phyloP scores from a whole-genome alignment of 345 rosid species.

The Schrenkiella parvula region DNA sequence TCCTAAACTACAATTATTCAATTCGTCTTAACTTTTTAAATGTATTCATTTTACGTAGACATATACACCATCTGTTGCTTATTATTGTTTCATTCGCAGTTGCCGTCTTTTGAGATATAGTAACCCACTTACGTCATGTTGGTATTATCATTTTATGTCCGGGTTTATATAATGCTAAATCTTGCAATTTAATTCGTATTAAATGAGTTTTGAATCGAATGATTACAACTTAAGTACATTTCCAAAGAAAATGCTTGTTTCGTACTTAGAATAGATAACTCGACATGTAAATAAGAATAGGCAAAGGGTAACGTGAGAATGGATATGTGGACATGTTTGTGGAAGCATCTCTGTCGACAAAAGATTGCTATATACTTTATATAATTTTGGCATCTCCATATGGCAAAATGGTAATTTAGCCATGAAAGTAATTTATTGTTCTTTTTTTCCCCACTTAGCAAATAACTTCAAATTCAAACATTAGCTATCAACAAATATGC shows the following conservation, averaged over 20 bases:
- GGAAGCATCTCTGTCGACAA: not conserved
- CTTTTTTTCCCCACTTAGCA: not conserved
- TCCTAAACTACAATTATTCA: not conserved
- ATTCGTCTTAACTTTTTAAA: not conserved
- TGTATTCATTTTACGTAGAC: not conserved
- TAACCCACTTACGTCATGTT: not conserved
- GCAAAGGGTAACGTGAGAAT: not conserved
- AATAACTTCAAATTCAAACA: slow-evolving; percentile 11
- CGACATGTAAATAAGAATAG: not conserved
- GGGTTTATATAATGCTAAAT: not conserved
- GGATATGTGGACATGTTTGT: not conserved
- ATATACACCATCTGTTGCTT: not conserved
- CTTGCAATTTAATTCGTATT: not conserved
- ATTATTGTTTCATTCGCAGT: not conserved
- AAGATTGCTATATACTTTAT: not conserved
- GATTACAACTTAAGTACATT: not conserved
- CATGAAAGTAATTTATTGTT: not conserved
- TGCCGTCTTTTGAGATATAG: not conserved
- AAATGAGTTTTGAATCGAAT: not conserved
- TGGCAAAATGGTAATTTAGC: not conserved
- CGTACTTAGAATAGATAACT: not conserved
- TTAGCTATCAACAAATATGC: not conserved
- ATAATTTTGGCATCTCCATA: not conserved
- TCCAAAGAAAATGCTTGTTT: not conserved
- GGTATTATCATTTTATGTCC: not conserved